Evolutionary conservation across 2,329 filamentous ascomycete species (phyloP).

Genomic region (Clarireedia monteithiana): DNA sequence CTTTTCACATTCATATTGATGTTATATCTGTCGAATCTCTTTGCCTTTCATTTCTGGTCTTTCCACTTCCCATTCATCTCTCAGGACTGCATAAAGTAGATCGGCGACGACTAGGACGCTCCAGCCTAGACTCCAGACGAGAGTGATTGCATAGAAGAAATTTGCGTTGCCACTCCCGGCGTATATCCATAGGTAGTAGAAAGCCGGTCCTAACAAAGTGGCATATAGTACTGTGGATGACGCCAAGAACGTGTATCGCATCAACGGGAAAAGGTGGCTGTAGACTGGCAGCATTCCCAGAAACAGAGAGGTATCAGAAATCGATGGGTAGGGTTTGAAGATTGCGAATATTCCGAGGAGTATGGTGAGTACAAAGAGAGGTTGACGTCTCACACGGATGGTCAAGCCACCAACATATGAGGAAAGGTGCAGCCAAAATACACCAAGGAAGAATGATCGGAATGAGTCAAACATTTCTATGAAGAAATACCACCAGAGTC

Average conservation of each 20-base stretch:
- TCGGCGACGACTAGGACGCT: constrained; percentile 76
- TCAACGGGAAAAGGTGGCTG: constrained; percentile 85
- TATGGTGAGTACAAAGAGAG: constrained; percentile 76
- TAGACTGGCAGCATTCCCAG: constrained; percentile 77
- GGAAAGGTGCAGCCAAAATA: constrained; percentile 94
- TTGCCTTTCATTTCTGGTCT: constrained; percentile 84
- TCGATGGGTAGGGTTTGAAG: constrained; percentile 95
- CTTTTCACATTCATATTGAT: background rate
- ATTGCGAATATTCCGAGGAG: constrained; percentile 84
- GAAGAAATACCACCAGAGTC: constrained; percentile 99
- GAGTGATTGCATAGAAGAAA: constrained; percentile 97
- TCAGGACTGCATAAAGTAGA: constrained; percentile 75
- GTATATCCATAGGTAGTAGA: constrained; percentile 97
- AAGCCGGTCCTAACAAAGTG: constrained; percentile 82
- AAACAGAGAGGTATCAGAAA: constrained; percentile 83
- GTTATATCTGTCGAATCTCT: constrained; percentile 48
- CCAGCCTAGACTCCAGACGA: constrained; percentile 93
- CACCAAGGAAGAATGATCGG: constrained; percentile 90
- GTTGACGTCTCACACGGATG: constrained; percentile 75
- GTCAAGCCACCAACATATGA: constrained; percentile 84
- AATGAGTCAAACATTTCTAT: constrained; percentile 99
- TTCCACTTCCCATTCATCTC: constrained; percentile 92
- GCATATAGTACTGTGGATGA: constrained; percentile 79
- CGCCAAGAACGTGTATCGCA: constrained; percentile 88
- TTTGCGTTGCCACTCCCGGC: constrained; percentile 97